phyloP scores from a whole-genome alignment of 1,284 basidiomycete species.

The Ceratorhiza oryzae-sativae region DNA sequence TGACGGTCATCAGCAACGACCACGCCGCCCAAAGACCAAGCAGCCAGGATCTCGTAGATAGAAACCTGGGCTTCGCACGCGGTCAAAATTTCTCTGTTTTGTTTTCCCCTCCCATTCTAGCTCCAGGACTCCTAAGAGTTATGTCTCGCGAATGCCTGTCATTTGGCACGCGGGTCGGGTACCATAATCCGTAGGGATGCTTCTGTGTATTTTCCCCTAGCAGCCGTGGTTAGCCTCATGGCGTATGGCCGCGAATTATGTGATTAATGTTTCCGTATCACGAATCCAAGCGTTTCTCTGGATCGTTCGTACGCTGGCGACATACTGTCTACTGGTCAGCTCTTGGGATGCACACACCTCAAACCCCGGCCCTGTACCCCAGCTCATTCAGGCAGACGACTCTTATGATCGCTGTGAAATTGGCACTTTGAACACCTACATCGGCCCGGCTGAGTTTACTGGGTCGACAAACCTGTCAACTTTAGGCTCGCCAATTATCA shows the following conservation, averaged over 20 bases:
- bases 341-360: neutral
- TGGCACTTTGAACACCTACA: neutral
- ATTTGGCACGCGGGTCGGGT: slow-evolving; percentile 20
- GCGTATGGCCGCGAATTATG: slow-evolving; percentile 19
- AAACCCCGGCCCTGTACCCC: neutral
- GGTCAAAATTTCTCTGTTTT: neutral
- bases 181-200: neutral
- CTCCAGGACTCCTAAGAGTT: slow-evolving; percentile 19
- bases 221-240: neutral
- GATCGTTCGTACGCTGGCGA: neutral
- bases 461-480: neutral
- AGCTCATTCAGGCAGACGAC: neutral
- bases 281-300: slow-evolving; percentile 30
- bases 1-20: neutral
- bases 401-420: neutral
- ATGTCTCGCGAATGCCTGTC: neutral
- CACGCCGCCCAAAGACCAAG: slow-evolving; percentile 8
- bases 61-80: neutral
- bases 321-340: neutral
- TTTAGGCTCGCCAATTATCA: neutral
- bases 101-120: neutral
- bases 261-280: slow-evolving; percentile 30
- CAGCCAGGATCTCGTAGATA: slow-evolving; percentile 8
- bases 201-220: neutral
- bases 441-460: neutral